These are phyloP conservation scores for Chaetomium tenue DNA, from an alignment of 495 filamentous ascomycete genomes.

Conservation along the genomic window DNA sequence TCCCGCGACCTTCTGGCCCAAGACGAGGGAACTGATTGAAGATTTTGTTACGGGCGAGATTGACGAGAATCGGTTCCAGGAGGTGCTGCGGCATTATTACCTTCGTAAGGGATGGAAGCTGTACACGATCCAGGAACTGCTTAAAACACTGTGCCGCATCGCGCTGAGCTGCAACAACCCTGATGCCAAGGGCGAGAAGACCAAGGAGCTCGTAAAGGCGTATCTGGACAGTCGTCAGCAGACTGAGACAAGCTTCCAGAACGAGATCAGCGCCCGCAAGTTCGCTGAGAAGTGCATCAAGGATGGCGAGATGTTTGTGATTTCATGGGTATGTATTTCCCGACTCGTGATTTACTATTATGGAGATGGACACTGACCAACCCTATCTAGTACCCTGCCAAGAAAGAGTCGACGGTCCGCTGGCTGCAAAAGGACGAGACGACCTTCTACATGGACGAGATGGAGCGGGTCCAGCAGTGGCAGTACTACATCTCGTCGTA, in stretches of 20 bases:
- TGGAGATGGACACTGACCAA: neutral
- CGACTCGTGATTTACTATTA: neutral
- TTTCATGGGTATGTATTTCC: constrained; percentile 70
- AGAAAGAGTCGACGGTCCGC: constrained; percentile 60
- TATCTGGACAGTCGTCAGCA: constrained; percentile 79
- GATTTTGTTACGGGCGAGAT: constrained; percentile 83
- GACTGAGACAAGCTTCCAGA: constrained; percentile 76
- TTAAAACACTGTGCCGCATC: constrained; percentile 71
- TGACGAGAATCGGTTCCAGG: constrained; percentile 78
- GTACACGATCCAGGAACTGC: constrained; percentile 83
- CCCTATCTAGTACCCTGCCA: constrained; percentile 52
- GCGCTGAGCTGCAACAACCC: constrained; percentile 69
- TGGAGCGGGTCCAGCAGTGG: constrained; percentile 64
- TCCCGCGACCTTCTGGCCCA: constrained; percentile 51
- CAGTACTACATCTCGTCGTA: constrained; percentile 92
- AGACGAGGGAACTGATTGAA: constrained; percentile 64
- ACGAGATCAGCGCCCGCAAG: constrained; percentile 82
- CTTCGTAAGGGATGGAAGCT: constrained; percentile 84
- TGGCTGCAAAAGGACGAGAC: constrained; percentile 77
- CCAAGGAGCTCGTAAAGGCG: constrained; percentile 74
- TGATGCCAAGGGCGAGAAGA: constrained; percentile 83
- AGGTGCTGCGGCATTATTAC: constrained; percentile 84
- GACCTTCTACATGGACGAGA: constrained; percentile 68
- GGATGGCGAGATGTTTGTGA: constrained; percentile 84
- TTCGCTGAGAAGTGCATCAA: constrained; percentile 82